Conservation (phyloP, 2,329 filamentous ascomycete species). For the Pseudocercospora fuligena region DNA sequence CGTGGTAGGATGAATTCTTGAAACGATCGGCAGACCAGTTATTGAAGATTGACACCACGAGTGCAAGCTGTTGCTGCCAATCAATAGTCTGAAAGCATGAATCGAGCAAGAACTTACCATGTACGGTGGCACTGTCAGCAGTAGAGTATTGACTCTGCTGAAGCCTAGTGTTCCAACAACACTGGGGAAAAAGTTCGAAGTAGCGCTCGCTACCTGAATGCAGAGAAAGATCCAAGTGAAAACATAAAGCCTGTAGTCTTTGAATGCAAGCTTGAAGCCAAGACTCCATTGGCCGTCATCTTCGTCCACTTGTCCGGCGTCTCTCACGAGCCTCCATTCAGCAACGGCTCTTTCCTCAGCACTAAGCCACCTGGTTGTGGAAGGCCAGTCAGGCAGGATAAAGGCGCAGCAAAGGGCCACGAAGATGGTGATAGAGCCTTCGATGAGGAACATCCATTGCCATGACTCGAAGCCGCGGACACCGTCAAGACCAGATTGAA, state of each 20-base stretch:
- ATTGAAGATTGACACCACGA: constrained; percentile 1
- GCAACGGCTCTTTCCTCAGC: no score
- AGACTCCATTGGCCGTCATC: no score
- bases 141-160: not conserved
- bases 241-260: no score
- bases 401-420: not conserved
- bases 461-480: not conserved
- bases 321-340: no score
- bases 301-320: no score
- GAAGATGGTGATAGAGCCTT: constrained; percentile 13
- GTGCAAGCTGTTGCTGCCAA: not conserved
- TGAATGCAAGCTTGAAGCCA: no score
- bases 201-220: no score
- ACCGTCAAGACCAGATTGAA: not conserved
- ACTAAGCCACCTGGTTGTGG: no score
- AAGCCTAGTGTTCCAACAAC: not conserved
- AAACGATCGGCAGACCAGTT: not conserved
- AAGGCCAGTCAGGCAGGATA: no score
- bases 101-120: not conserved
- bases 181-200: no score
- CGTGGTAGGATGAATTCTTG: not conserved
- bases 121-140: not conserved
- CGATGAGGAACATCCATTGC: constrained; percentile 1
- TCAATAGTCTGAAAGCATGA: not conserved
- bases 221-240: no score